These are phyloP conservation scores for Avena insularis DNA, from an alignment of 176 grass and related monocot species.

Conservation along the genomic window DNA sequence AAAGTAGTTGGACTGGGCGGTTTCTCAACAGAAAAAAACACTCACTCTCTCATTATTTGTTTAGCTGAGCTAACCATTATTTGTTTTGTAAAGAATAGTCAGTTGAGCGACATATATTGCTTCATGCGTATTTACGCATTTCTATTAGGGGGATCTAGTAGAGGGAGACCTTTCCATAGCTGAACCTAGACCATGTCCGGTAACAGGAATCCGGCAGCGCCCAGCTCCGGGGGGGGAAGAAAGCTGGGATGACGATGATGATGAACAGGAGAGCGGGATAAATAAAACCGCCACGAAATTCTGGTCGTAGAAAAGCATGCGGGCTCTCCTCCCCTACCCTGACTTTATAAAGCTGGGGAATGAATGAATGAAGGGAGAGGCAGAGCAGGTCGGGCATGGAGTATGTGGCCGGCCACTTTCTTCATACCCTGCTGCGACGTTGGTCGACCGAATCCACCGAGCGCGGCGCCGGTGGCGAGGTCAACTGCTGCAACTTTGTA, in stretches of 20 bases:
- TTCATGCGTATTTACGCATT: too few species aligned
- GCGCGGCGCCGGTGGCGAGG: background rate
- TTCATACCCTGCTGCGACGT: background rate
- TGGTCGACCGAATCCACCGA: background rate
- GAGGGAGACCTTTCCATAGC: background rate
- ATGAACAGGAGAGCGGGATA: too few species aligned
- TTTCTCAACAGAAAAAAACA: background rate
- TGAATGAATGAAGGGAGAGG: background rate
- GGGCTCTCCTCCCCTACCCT: background rate
- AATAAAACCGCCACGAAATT: background rate
- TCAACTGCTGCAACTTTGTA: background rate
- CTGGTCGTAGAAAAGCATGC: background rate
- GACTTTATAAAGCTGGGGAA: background rate
- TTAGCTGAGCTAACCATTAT: too few species aligned
- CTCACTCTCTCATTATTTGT: too few species aligned
- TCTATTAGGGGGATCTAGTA: background rate
- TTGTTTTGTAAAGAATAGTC: too few species aligned
- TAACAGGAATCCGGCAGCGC: too few species aligned
- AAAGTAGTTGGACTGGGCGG: background rate
- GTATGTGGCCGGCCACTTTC: background rate
- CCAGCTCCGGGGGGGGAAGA: too few species aligned
- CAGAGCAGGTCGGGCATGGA: too few species aligned
- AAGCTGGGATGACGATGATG: too few species aligned
- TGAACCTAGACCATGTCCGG: background rate
- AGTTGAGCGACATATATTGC: too few species aligned